Evolutionary conservation across 768 basidiomycete genomes (phyloP), one percentile per base, ranked within the genome.

Genomic region (Leccinum pellstonianum): DNA sequence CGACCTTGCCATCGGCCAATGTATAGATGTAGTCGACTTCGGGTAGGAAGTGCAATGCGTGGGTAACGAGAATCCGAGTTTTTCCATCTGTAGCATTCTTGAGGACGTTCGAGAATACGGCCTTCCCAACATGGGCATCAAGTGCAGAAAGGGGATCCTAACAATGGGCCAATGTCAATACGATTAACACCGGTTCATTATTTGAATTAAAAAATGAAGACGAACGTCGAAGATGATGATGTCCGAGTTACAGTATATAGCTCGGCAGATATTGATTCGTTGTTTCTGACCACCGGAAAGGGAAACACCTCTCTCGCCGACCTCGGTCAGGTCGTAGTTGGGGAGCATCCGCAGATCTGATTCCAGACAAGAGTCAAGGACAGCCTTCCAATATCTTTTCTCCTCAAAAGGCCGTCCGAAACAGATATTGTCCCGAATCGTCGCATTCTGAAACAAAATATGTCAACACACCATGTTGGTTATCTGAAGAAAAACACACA

Each of bases 91-190:
- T 76, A 15, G 79, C 81, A 56, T 84, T 83, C 57, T 85, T 79
- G 52, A 96, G 81, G 10, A 93, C 89, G 58, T 95, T 88, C 67
- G 90, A 84, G 77, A 95, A 94, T 17, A 95, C 86, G 3, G 85
- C 81, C 71, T 90, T 91, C 43, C 93, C 94, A 53, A 96, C 93
- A 68, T 95, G 93, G 6, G 93, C 93, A 69, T 98, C 95, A 11
- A 97, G 81, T 21, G 93, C 93, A n/a, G 88, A 47, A 4, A 94
- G 77, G 5, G 92, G 92, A 66, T 94, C 93, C 84, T 87, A 8
- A 17, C 2, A 10, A 49, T 2, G 48, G 47, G 17, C 15, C 33
- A n/a, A 54, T 11, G 46, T 58, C n/a, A 62, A 25, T 25, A 25
- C 25, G 4, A 0, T 25, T 25, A 25, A 0, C 25, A 25, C 25